Evolutionary conservation across 768 basidiomycete genomes (phyloP).

Genomic region (Omphalotus guepiniiformis): DNA sequence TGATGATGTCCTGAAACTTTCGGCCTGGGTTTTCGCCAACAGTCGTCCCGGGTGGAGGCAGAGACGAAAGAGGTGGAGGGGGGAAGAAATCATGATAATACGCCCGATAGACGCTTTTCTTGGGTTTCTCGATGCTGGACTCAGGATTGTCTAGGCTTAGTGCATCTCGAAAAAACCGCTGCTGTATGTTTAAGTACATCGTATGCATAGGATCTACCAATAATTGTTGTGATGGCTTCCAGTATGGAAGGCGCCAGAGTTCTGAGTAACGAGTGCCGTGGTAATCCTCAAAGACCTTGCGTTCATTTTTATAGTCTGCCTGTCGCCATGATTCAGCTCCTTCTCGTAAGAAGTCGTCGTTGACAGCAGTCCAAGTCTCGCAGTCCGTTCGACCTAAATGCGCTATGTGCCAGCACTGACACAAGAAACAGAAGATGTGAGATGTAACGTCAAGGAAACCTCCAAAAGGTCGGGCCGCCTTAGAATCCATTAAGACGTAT

Average conservation of each 20-base stretch:
- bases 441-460: background rate
- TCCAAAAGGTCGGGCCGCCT: background rate
- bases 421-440: background rate
- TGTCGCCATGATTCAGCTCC: constrained; percentile 19
- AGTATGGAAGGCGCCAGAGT: constrained; percentile 30
- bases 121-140: background rate
- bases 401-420: background rate
- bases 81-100: background rate
- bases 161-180: background rate
- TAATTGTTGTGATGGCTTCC: constrained; percentile 26
- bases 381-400: constrained; percentile 5
- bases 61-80: background rate
- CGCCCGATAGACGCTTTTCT: background rate
- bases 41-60: background rate
- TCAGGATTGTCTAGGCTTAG: background rate
- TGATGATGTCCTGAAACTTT: background rate
- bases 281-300: constrained; percentile 15
- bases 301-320: constrained; percentile 9
- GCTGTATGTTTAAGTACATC: background rate
- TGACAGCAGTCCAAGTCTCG: constrained; percentile 14
- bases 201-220: constrained; percentile 35
- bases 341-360: constrained; percentile 9
- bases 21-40: background rate
- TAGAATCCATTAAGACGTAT: background rate
- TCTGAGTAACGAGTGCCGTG: constrained; percentile 24